These are phyloP conservation scores for Rubia occidens DNA, from an alignment of 305 asterid species.

Conservation along the genomic window DNA sequence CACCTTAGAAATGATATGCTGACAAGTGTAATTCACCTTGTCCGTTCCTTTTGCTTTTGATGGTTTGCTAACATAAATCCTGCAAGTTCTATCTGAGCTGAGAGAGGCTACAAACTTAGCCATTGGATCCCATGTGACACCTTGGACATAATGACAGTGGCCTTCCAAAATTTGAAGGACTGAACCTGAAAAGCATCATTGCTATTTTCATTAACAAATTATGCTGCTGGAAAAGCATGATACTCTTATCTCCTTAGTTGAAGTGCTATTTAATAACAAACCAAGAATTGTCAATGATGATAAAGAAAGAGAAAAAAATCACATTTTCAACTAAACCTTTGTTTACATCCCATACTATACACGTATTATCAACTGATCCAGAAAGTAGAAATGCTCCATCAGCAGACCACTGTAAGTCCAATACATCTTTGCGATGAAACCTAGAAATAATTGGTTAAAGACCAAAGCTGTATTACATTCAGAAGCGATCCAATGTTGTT, in stretches of 20 bases:
- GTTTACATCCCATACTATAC: conserved; percentile 87
- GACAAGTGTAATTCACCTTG: conserved; percentile 67
- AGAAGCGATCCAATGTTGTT: background rate
- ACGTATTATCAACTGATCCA: conserved; percentile 93
- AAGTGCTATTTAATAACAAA: conserved; percentile 56
- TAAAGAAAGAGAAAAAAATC: conserved; percentile 28
- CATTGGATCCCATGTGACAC: conserved; percentile 98
- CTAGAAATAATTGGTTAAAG: conserved; percentile 35
- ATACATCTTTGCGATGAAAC: conserved; percentile 90
- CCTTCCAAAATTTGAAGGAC: conserved; percentile 83
- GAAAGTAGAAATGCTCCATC: conserved; percentile 77
- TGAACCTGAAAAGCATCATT: conserved; percentile 43
- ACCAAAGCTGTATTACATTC: background rate
- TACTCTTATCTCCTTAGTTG: background rate
- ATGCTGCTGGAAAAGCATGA: background rate
- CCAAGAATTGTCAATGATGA: conserved; percentile 80
- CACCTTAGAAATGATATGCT: conserved; percentile 68
- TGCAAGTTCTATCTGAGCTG: conserved; percentile 94
- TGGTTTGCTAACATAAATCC: conserved; percentile 67
- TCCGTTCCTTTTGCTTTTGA: conserved; percentile 71
- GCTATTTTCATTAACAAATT: background rate
- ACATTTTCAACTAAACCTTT: conserved; percentile 41
- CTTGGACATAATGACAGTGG: conserved; percentile 94
- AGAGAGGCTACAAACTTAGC: conserved; percentile 78
- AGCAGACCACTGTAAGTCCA: conserved; percentile 87